Conservation (phyloP, 306 rosid genomes). For the Mimosa bimucronata region DNA sequence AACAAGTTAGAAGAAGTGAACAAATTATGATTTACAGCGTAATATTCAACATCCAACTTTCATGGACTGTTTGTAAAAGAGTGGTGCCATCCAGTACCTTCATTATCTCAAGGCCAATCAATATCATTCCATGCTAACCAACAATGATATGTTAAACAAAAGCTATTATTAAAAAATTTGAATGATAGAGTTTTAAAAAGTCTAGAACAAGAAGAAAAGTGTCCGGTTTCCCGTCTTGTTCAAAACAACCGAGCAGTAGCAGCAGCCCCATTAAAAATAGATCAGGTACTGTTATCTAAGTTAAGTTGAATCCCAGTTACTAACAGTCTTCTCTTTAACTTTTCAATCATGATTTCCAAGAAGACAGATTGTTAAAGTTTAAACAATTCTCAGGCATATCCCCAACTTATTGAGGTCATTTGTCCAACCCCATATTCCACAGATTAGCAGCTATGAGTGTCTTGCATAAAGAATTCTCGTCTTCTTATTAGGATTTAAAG, state of each 20-base stretch:
- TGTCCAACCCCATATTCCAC: neutral
- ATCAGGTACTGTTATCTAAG: slow-evolving; percentile 14
- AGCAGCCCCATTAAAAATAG: slow-evolving; percentile 22
- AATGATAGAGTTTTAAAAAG: slow-evolving; percentile 1
- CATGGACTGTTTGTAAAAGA: slow-evolving; percentile 20
- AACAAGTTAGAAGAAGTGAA: slow-evolving; percentile 3
- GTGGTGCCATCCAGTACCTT: slow-evolving; percentile 17
- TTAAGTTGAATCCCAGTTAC: slow-evolving; percentile 10
- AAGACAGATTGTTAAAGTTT: neutral
- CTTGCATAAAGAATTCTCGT: neutral
- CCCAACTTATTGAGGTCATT: neutral
- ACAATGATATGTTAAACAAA: neutral
- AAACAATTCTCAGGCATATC: slow-evolving; percentile 20
- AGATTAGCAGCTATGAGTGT: neutral
- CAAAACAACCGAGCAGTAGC: slow-evolving; percentile 17
- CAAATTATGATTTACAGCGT: slow-evolving; percentile 9
- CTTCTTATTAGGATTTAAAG: neutral
- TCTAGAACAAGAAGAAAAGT: slow-evolving; percentile 15
- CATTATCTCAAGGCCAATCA: slow-evolving; percentile 20
- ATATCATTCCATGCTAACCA: slow-evolving; percentile 1
- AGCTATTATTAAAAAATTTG: neutral
- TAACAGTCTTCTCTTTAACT: neutral
- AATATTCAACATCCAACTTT: slow-evolving; percentile 10
- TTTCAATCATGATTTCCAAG: slow-evolving; percentile 24
- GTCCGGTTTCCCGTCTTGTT: slow-evolving; percentile 9